A percentile compares a stretch with the other conserved stretches of the same genome.
Evolutionary conservation across 495 filamentous ascomycete genomes (phyloP).

Genomic region (Cairneyella variabilis): DNA sequence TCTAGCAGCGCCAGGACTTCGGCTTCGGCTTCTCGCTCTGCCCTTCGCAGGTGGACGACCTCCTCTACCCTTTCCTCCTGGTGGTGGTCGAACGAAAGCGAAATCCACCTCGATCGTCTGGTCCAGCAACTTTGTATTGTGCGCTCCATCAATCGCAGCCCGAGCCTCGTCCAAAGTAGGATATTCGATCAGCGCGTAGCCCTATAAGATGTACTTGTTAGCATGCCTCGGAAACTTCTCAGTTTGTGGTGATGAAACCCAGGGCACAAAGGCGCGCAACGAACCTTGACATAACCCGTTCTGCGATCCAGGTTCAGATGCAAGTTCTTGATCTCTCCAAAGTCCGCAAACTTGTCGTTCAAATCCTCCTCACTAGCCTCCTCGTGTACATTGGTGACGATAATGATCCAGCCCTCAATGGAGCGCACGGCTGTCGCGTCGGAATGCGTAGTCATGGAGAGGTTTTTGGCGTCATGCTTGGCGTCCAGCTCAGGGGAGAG

Average conservation of each 20-base stretch:
- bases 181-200: constrained; percentile 93
- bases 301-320: constrained; percentile 91
- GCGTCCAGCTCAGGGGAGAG: constrained; percentile 32
- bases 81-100: constrained; percentile 93
- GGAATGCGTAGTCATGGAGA: constrained; percentile 66
- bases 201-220: constrained; percentile 44
- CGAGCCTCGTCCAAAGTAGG: constrained; percentile 80
- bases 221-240: too few relatives aligned
- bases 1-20: constrained; percentile 23
- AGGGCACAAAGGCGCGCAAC: constrained; percentile 20
- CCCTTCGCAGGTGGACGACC: constrained; percentile 23
- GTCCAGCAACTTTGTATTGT: constrained; percentile 81
- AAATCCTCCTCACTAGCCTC: constrained; percentile 96
- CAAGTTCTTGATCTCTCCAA: constrained; percentile 95
- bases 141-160: constrained; percentile 79
- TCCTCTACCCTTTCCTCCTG: constrained; percentile 34
- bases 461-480: constrained; percentile 47
- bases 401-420: constrained; percentile 98
- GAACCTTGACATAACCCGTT: constrained; percentile 96
- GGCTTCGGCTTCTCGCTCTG: constrained; percentile 25
- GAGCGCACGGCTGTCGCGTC: constrained; percentile 91
- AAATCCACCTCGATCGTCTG: constrained; percentile 92
- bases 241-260: too few relatives aligned
- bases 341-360: constrained; percentile 91
- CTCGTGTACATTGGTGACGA: constrained; percentile 95